These are phyloP conservation scores for Pleurotus pulmonarius DNA, from an alignment of 768 basidiomycete species.

Conservation along the genomic window DNA sequence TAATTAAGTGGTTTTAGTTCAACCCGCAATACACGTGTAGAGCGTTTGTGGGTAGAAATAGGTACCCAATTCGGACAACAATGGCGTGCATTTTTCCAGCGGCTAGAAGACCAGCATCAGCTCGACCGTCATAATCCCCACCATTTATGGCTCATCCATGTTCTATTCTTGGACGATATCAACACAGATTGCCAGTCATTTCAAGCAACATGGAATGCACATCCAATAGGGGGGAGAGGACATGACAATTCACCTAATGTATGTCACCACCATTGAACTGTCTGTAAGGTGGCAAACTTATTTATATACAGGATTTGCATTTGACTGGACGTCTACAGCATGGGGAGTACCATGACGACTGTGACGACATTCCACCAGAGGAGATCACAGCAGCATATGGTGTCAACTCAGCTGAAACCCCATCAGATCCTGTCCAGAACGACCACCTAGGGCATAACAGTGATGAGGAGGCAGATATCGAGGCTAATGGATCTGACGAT, in stretches of 20 bases:
- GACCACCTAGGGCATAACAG: neutral
- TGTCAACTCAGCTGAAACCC: neutral
- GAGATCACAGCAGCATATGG: neutral
- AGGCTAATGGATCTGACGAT: neutral
- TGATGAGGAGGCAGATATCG: conserved; percentile 1
- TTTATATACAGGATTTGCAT: conserved; percentile 2
- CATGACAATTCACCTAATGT: conserved; percentile 9
- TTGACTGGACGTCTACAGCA: neutral
- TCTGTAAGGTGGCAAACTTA: neutral
- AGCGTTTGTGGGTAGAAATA: conserved; percentile 38
- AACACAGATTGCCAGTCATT: conserved; percentile 24
- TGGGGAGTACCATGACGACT: neutral
- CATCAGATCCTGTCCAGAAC: neutral
- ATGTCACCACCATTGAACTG: neutral
- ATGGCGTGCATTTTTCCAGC: conserved; percentile 34
- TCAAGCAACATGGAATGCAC: conserved; percentile 26
- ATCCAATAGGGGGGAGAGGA: conserved; percentile 18
- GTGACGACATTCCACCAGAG: neutral
- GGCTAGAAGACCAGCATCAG: conserved; percentile 25
- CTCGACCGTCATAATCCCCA: conserved; percentile 19
- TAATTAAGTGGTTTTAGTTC: conserved; percentile 15
- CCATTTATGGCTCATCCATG: conserved; percentile 39
- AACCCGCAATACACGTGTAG: conserved; percentile 30
- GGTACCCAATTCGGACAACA: conserved; percentile 26
- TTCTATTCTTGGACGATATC: conserved; percentile 23